Base-by-base conservation (phyloP, 345 rosid genomes). In the Eucalyptus pauciflora region DNA sequence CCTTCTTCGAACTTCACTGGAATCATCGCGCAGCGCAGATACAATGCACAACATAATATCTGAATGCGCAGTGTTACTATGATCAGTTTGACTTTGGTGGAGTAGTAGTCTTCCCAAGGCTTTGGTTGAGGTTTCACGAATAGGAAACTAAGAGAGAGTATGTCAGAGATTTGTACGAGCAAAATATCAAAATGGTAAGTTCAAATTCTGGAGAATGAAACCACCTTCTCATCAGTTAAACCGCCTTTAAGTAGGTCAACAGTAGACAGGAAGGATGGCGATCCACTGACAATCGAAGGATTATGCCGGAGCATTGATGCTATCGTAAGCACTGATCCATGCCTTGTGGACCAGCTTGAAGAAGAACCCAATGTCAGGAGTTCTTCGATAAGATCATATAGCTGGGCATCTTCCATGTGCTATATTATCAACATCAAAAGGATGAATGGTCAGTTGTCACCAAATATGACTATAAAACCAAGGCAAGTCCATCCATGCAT, bases 1-100 rank as follows among this genome's bases (percentile, higher is more conserved):
- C 92, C 96, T 95, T 92, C 98, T 95, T 89, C 99, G 93, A 87
- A 96, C 99, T 93, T 97, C 99, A 88, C 99, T 97, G 18, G 99
- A 97, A 89, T 97, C 99, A 92, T 97, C 99, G 58, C 89, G 95
- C 92, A 97, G 91, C 85, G 98, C 96, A 50, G 94, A 93, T 79
- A 96, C 96, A 48, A 95, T 58, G 4, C 95, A 91, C 71, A 93
- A 94, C 88, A 96, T 90, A 88, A 94, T 87, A 91, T 96, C 98
- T 13, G 87, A 90, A 41, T 92, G 92, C 80, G 90, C 83, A 64
- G 92, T 81, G 91, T 93, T 94, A 54, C 93, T 92, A 69, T 95
- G 96, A 90, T 95, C 96, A 50, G 56, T 93, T 87, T 91, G 92
- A 86, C 92, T 90, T 90, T 95, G 95, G 90, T 90, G 92, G 54